phyloP scores from a whole-genome alignment of 2,329 filamentous ascomycete genomes.

The Alternaria brassicae region DNA sequence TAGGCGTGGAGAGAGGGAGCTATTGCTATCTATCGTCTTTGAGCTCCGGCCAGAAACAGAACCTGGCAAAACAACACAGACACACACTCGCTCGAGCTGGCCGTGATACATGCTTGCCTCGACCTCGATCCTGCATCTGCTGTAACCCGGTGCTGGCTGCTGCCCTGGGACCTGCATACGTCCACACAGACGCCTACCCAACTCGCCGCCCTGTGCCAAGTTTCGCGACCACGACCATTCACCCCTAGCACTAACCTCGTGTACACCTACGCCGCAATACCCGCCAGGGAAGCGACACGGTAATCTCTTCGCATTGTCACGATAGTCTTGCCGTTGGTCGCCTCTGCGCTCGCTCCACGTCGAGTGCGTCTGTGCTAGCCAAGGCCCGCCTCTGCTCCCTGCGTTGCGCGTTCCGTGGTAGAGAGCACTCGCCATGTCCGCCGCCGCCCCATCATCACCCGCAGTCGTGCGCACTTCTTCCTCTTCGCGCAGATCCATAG shows the following conservation, averaged over 20 bases:
- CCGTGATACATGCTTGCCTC: background rate
- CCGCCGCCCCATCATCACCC: constrained; percentile 52
- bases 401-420: constrained; percentile 21
- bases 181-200: constrained; percentile 12
- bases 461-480: constrained; percentile 49
- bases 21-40: constrained; percentile 15
- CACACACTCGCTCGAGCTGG: background rate
- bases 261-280: constrained; percentile 10
- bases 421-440: constrained; percentile 44
- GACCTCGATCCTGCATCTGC: constrained; percentile 11
- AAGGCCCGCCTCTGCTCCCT: constrained; percentile 34
- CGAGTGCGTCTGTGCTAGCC: constrained; percentile 24
- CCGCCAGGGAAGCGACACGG: constrained; percentile 6
- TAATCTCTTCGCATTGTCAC: constrained; percentile 18
- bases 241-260: constrained; percentile 26
- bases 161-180: constrained; percentile 18
- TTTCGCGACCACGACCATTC: constrained; percentile 15
- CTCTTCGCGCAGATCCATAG: constrained; percentile 39
- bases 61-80: background rate
- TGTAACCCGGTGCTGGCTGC: constrained; percentile 15
- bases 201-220: constrained; percentile 16
- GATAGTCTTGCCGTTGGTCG: constrained; percentile 21
- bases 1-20: constrained; percentile 16
- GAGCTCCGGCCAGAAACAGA: background rate
- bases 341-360: constrained; percentile 22